These are phyloP conservation scores for Dalbergia oliveri DNA, from an alignment of 306 rosid species.

Conservation along the genomic window DNA sequence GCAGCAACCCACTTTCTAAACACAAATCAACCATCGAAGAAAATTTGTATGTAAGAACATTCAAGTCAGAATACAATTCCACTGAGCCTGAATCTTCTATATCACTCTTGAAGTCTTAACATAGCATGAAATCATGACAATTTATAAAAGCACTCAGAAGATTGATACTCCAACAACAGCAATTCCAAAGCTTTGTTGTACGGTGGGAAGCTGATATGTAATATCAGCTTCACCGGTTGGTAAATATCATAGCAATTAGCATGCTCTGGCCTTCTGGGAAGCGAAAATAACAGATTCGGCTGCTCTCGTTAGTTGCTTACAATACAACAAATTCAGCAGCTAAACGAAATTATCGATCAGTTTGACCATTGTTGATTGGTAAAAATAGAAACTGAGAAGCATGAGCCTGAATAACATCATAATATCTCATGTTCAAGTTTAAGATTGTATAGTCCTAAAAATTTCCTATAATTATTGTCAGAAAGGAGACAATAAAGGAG, in stretches of 20 bases:
- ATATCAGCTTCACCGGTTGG: no score
- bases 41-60: no score
- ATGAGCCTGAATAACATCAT: not conserved
- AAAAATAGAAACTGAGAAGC: not conserved
- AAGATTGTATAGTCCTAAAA: not conserved
- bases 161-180: not conserved
- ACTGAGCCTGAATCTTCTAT: not conserved
- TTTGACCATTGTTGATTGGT: constrained; percentile 25
- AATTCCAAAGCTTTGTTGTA: no score
- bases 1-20: no score
- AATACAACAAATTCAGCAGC: not conserved
- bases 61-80: not conserved
- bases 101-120: not conserved
- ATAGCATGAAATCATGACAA: not conserved
- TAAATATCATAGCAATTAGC: no score
- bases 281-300: no score
- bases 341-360: not conserved
- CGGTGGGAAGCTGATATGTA: no score
- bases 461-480: not conserved
- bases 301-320: no score
- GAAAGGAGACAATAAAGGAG: not conserved
- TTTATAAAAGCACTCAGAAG: not conserved
- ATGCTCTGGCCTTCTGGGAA: no score
- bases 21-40: no score
- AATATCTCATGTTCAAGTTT: constrained; percentile 8